Conservation (phyloP, 495 filamentous ascomycete genomes). For the Penicillium pancosmium region DNA sequence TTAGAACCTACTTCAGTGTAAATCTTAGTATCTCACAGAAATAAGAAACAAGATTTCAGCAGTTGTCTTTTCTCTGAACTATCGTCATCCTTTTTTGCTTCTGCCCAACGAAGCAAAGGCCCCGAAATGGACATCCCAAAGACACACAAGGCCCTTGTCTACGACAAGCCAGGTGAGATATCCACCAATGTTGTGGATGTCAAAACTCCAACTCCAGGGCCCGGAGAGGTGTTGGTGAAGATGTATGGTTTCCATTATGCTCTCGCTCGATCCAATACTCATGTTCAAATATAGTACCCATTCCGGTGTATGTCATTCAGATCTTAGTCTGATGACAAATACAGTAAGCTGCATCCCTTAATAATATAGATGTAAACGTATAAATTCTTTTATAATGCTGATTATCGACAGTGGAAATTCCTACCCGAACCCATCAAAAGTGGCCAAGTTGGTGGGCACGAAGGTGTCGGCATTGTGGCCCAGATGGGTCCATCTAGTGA, state of each 20-base stretch:
- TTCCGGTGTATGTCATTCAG: slow-evolving; percentile 62
- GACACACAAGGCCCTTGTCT: background rate
- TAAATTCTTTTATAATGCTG: background rate
- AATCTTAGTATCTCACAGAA: background rate
- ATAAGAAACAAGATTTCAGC: background rate
- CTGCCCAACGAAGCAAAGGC: background rate
- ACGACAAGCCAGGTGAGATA: slow-evolving; percentile 9
- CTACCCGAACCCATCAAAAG: slow-evolving; percentile 52
- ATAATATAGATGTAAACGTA: background rate
- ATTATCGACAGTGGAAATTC: slow-evolving; percentile 33
- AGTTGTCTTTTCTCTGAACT: background rate
- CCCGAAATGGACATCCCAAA: background rate
- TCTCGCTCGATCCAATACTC: background rate
- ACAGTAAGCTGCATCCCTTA: slow-evolving; percentile 3
- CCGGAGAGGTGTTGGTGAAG: slow-evolving; percentile 8
- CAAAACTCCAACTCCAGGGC: slow-evolving; percentile 6
- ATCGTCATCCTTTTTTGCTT: background rate
- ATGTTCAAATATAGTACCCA: slow-evolving; percentile 43
- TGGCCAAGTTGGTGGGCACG: slow-evolving; percentile 59
- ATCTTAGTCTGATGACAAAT: slow-evolving; percentile 54
- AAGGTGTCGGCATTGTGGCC: slow-evolving; percentile 50
- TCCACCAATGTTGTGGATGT: slow-evolving; percentile 6
- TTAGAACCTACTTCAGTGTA: background rate
- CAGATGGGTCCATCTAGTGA: slow-evolving; percentile 42
- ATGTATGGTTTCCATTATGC: background rate